phyloP scores from a whole-genome alignment of 2,329 filamentous ascomycete species.

The Fusarium metavorans region DNA sequence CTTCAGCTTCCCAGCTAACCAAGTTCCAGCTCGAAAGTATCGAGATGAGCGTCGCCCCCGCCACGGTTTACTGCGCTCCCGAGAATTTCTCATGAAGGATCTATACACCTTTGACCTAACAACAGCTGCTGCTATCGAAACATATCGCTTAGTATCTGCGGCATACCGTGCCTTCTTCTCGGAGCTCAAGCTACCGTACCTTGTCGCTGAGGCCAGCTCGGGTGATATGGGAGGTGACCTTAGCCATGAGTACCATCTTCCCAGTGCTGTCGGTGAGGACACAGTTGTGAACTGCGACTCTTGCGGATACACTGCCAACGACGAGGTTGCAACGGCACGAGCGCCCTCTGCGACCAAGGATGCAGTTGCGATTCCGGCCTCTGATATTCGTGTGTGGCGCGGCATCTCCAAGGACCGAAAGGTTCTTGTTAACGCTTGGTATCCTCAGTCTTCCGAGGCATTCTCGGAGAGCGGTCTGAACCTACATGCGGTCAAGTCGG shows the following conservation, averaged over 20 bases:
- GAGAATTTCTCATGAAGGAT: conserved; percentile 98
- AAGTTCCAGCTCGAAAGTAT: conserved; percentile 81
- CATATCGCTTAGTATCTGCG: conserved; percentile 79
- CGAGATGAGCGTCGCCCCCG: conserved; percentile 91
- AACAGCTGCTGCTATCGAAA: conserved; percentile 75
- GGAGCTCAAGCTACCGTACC: conserved; percentile 84
- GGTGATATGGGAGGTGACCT: conserved; percentile 95
- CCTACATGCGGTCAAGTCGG: conserved; percentile 71
- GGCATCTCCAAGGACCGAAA: conserved; percentile 76
- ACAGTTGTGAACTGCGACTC: conserved; percentile 79
- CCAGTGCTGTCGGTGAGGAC: conserved; percentile 85
- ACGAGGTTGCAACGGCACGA: conserved; percentile 77
- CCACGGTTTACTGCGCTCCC: conserved; percentile 86
- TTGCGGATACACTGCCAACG: conserved; percentile 86
- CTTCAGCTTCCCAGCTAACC: conserved; percentile 29
- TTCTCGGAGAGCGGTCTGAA: conserved; percentile 56
- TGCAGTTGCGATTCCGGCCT: neutral
- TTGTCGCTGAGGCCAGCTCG: conserved; percentile 90
- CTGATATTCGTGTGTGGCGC: conserved; percentile 63
- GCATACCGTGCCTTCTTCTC: conserved; percentile 84
- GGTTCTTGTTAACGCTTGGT: conserved; percentile 78
- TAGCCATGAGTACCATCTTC: conserved; percentile 95
- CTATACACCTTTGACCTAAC: conserved; percentile 92
- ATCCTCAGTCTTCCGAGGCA: conserved; percentile 55
- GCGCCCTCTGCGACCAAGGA: neutral